These are phyloP conservation scores for Erodium texanum DNA, from an alignment of 441 rosid genomes.

Conservation along the genomic window DNA sequence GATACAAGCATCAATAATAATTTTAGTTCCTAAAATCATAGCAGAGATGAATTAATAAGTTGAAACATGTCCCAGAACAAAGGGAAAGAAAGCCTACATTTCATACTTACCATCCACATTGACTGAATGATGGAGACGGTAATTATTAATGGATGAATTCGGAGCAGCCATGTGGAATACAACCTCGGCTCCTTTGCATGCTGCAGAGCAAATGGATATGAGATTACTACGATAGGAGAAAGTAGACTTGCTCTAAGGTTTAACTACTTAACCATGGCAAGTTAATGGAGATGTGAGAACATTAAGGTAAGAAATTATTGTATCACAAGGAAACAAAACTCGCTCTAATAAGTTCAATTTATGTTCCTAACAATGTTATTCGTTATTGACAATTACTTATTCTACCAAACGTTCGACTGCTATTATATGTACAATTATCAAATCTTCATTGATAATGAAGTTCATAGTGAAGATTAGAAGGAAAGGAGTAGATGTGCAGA, in stretches of 20 bases:
- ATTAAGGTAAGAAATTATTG: background rate
- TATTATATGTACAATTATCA: too few relatives aligned
- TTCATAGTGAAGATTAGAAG: too few relatives aligned
- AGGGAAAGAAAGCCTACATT: background rate
- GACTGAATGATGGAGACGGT: conserved; percentile 73
- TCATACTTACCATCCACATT: conserved; percentile 59
- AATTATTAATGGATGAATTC: conserved; percentile 65
- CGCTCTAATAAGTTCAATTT: too few relatives aligned
- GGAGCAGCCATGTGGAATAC: conserved; percentile 98
- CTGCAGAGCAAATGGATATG: conserved; percentile 27
- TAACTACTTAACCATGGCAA: background rate
- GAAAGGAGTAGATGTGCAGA: too few relatives aligned
- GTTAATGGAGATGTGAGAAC: background rate
- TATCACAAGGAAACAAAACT: too few relatives aligned
- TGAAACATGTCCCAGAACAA: background rate
- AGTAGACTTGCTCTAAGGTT: background rate
- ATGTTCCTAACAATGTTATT: too few relatives aligned
- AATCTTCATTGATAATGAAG: too few relatives aligned
- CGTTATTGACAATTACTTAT: too few relatives aligned
- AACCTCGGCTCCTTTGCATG: conserved; percentile 62
- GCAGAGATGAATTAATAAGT: conserved; percentile 3
- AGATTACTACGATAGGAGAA: background rate
- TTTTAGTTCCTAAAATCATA: conserved; percentile 54
- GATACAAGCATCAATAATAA: conserved; percentile 69
- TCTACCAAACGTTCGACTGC: too few relatives aligned